Conservation (phyloP, 345 rosid species). For the Hibiscus syriacus region DNA sequence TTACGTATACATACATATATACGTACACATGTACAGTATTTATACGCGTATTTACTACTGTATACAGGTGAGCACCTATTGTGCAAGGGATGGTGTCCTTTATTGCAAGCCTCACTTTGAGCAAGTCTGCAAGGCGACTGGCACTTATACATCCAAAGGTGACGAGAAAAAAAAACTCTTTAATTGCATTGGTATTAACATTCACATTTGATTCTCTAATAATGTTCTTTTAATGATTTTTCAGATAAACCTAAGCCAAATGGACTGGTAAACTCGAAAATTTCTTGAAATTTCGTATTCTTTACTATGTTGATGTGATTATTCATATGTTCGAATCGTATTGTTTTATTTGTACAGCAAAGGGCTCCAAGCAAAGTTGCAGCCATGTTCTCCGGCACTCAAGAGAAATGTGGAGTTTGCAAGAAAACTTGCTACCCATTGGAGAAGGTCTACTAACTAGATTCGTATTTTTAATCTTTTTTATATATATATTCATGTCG, state of each 20-base stretch:
- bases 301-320: neutral
- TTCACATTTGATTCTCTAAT: neutral
- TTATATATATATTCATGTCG: too few relatives aligned
- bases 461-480: too few relatives aligned
- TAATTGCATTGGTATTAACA: neutral
- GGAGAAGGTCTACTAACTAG: slow-evolving; percentile 49
- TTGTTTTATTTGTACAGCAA: too few relatives aligned
- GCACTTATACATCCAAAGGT: slow-evolving; percentile 38
- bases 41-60: too few relatives aligned
- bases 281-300: neutral
- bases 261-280: neutral
- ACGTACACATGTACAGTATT: too few relatives aligned
- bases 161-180: neutral
- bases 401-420: slow-evolving; percentile 70
- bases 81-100: slow-evolving; percentile 59
- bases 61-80: slow-evolving; percentile 55
- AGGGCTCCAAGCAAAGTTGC: slow-evolving; percentile 73
- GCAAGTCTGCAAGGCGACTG: slow-evolving; percentile 65
- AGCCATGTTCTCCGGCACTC: slow-evolving; percentile 69
- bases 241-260: slow-evolving; percentile 4
- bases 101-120: slow-evolving; percentile 89
- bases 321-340: neutral
- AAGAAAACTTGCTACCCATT: slow-evolving; percentile 73
- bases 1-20: too few relatives aligned
- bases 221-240: neutral